phyloP scores from a whole-genome alignment of 2,329 filamentous ascomycete species.

The Pseudogymnoascus sp. region DNA sequence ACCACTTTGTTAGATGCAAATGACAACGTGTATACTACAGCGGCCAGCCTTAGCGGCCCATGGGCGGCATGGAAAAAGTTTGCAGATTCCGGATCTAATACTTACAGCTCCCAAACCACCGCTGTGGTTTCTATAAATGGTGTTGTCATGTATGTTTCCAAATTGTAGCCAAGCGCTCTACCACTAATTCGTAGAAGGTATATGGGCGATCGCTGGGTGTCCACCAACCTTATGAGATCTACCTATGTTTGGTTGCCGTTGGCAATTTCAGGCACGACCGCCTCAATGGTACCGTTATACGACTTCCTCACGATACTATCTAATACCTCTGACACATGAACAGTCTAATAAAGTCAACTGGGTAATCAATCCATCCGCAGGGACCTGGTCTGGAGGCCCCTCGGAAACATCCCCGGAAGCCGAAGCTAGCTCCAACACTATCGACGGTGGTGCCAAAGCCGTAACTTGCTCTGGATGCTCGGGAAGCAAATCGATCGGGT shows the following conservation, averaged over 20 bases:
- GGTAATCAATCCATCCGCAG: constrained; percentile 37
- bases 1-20: constrained; percentile 40
- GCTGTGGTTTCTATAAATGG: constrained; percentile 42
- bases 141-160: constrained; percentile 20
- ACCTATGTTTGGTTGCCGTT: constrained; percentile 60
- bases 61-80: constrained; percentile 56
- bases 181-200: constrained; percentile 36
- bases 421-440: constrained; percentile 34
- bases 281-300: constrained; percentile 32
- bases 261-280: constrained; percentile 41
- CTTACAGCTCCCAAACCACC: constrained; percentile 52
- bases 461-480: constrained; percentile 45
- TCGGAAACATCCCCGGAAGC: constrained; percentile 42
- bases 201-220: constrained; percentile 59
- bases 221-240: constrained; percentile 47
- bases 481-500: constrained; percentile 40
- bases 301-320: neutral
- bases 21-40: constrained; percentile 55
- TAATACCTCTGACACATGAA: neutral
- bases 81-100: constrained; percentile 45
- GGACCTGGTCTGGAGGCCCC: constrained; percentile 36
- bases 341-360: constrained; percentile 45
- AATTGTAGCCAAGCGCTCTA: neutral
- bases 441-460: constrained; percentile 37
- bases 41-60: constrained; percentile 46